Evolutionary conservation across 2,329 filamentous ascomycete species (phyloP).

Genomic region (Tetracladium maxilliforme): DNA sequence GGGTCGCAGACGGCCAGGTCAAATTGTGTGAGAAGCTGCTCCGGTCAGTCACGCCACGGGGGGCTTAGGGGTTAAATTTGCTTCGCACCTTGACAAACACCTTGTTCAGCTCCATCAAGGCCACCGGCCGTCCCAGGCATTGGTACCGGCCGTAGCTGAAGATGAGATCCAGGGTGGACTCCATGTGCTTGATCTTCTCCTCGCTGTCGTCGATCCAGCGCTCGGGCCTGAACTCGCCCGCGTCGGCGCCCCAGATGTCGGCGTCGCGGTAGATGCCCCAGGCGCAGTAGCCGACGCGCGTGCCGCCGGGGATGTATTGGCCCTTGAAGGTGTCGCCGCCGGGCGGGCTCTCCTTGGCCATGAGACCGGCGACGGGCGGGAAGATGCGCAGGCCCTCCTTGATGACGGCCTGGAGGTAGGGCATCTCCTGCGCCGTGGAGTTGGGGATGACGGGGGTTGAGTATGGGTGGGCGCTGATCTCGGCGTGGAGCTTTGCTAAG

Average conservation of each 20-base stretch:
- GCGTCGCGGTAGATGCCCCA: slow-evolving; percentile 18
- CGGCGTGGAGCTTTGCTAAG: slow-evolving; percentile 25
- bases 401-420: slow-evolving; percentile 33
- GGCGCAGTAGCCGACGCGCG: slow-evolving; percentile 8
- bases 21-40: too few relatives aligned
- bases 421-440: slow-evolving; percentile 20
- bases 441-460: too few relatives aligned
- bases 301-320: slow-evolving; percentile 8
- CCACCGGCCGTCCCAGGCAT: slow-evolving; percentile 22
- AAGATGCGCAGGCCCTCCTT: slow-evolving; percentile 30
- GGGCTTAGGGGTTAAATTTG: too few relatives aligned
- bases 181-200: slow-evolving; percentile 17
- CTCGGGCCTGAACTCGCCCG: too few relatives aligned
- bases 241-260: slow-evolving; percentile 20
- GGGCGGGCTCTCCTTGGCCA: slow-evolving; percentile 18
- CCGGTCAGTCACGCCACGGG: too few relatives aligned
- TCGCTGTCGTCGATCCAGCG: slow-evolving; percentile 20
- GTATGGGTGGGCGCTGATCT: slow-evolving; percentile 26
- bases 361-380: slow-evolving; percentile 23
- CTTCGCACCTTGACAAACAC: slow-evolving; percentile 27
- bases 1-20: slow-evolving; percentile 3
- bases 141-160: slow-evolving; percentile 23
- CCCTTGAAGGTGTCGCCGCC: slow-evolving; percentile 22
- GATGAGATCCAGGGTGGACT: slow-evolving; percentile 19
- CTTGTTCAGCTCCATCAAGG: slow-evolving; percentile 22